Percentiles rank a stretch among this genome's conserved stretches.
phyloP scores from a whole-genome alignment of 2,329 filamentous ascomycete genomes.

The Aspergillus niger region DNA sequence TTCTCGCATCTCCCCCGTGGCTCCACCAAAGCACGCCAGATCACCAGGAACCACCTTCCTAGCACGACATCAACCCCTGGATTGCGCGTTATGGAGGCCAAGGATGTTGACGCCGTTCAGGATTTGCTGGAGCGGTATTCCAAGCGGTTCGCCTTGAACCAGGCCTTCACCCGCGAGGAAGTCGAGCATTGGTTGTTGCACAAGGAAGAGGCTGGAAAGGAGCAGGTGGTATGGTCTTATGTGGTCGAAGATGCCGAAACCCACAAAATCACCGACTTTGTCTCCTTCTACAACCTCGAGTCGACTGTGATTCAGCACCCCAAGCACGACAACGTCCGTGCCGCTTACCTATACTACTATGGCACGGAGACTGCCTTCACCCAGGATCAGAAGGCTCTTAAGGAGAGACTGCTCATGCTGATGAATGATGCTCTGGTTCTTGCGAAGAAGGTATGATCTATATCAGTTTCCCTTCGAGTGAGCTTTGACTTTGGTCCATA shows the following conservation, averaged over 20 bases:
- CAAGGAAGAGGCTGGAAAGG: constrained; percentile 62
- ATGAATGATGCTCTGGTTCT: constrained; percentile 84
- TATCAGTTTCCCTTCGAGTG: no score
- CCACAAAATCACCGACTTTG: constrained; percentile 89
- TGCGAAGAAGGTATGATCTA: constrained; percentile 68
- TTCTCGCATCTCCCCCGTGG: constrained; percentile 85
- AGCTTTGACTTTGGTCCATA: no score
- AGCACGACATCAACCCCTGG: constrained; percentile 71
- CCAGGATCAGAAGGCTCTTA: constrained; percentile 60
- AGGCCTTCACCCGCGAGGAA: constrained; percentile 77
- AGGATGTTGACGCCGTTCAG: constrained; percentile 75
- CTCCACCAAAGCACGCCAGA: constrained; percentile 82
- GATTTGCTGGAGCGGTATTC: constrained; percentile 76
- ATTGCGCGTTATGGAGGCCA: constrained; percentile 75
- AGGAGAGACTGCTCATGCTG: constrained; percentile 76
- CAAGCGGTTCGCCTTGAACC: constrained; percentile 77
- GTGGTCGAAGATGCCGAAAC: constrained; percentile 75
- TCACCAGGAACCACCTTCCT: constrained; percentile 82
- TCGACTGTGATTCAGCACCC: constrained; percentile 84
- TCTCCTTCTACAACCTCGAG: constrained; percentile 95
- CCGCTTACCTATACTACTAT: constrained; percentile 97
- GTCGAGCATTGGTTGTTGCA: constrained; percentile 85
- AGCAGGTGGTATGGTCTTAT: constrained; percentile 91
- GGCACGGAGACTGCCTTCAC: constrained; percentile 76
- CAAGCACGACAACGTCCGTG: constrained; percentile 77